These are phyloP conservation scores for Fraxinus paxiana DNA, from an alignment of 305 asterid genomes.

Conservation along the genomic window DNA sequence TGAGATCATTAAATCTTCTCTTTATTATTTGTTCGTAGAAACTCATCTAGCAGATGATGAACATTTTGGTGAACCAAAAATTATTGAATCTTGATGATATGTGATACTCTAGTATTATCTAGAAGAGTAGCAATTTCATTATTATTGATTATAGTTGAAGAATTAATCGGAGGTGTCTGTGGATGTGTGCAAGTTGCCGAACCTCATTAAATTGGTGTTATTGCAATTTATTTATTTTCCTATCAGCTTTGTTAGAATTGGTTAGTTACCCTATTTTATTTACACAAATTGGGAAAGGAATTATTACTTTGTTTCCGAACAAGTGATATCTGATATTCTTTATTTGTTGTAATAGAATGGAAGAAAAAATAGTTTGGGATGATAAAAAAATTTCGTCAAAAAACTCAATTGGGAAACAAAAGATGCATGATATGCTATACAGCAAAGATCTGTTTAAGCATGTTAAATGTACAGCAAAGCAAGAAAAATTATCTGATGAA, in stretches of 20 bases:
- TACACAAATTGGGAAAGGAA: neutral
- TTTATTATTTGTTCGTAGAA: neutral
- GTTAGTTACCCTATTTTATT: neutral
- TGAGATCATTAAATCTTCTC: neutral
- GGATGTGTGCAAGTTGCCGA: neutral
- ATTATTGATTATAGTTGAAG: neutral
- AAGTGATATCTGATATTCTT: neutral
- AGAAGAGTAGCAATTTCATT: neutral
- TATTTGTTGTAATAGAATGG: neutral
- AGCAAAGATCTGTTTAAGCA: neutral
- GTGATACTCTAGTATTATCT: neutral
- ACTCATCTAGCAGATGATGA: neutral
- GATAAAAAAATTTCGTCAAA: neutral
- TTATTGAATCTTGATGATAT: neutral
- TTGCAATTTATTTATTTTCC: neutral
- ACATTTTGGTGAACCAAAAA: neutral
- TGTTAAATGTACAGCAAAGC: neutral
- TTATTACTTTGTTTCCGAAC: neutral
- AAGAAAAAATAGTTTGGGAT: neutral
- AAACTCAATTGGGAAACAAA: neutral
- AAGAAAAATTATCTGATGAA: neutral
- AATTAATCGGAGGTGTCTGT: neutral
- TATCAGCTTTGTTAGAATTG: neutral
- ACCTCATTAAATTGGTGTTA: neutral
- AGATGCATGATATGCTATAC: neutral